Base-by-base conservation (phyloP, 805 yeast genomes). In the Citeromyces nyonsensis region DNA sequence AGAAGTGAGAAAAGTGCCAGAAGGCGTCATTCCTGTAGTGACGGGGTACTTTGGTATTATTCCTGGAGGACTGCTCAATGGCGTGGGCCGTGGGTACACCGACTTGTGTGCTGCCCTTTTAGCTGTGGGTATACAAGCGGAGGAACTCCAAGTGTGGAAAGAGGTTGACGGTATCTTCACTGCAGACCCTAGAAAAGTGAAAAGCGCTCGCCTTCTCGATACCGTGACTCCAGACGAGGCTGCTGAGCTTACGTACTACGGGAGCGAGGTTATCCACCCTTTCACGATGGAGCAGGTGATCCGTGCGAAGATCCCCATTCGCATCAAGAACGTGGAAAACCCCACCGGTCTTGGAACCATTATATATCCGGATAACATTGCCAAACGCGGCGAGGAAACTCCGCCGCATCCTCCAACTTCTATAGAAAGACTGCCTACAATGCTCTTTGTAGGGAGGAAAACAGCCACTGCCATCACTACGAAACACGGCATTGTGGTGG, bases 201-300 rank as follows among this genome's bases (percentile, higher is more conserved):
- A 85, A 25, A 73, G 72, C 35, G 98, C 98, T 3, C 66, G 94
- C 44, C 61, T 88, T 33, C 63, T 91, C 40, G 70, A 73, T 36
- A 72, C 84, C 33, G 95, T 91, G 40, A 91, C 97, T 0, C 98
- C 98, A 4, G 97, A 91, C 50, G 98, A 91, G 59, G 98, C 98
- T 4, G 91, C 97, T 0, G 98, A 91, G 59, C 69, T 91, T 53
- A 91, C 98, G 1, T 91, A 91, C 56, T 91, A 91, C 50, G 98
- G 98, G 29, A 78, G 93, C 2, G 98, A 91, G 58, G 98, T 91
- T 42, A 91, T 91, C 44, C 98, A 91, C 50, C 98, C 98, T 3
- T 86, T 91, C 63, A 91, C 98, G 14, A 91, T 91, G 98, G 97
- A 88, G 59, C 98, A 91, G 60, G 98, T 88, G 36, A 91, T 91